Evolutionary conservation across 352 stramenopile genomes (phyloP).

Genomic region (Pythium aquatile): DNA sequence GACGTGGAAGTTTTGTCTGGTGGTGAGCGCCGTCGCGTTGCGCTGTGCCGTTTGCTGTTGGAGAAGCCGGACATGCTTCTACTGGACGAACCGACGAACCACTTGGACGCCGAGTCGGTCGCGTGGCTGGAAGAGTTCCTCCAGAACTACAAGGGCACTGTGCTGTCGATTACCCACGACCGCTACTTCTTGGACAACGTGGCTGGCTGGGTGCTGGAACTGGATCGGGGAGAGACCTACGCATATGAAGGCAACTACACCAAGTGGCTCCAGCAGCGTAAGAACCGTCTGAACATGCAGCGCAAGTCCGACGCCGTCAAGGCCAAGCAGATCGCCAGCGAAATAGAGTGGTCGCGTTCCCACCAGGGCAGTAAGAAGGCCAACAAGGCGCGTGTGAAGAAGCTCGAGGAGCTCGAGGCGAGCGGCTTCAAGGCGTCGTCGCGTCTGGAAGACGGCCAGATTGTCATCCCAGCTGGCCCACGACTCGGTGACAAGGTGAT

Average conservation of each 20-base stretch:
- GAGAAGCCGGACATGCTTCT: constrained; percentile 96
- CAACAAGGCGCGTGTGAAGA: constrained; percentile 92
- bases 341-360: constrained; percentile 94
- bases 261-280: constrained; percentile 95
- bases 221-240: constrained; percentile 96
- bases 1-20: constrained; percentile 83
- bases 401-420: constrained; percentile 91
- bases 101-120: constrained; percentile 97
- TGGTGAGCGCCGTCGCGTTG: constrained; percentile 95
- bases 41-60: constrained; percentile 93
- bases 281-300: constrained; percentile 93
- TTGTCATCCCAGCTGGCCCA: constrained; percentile 91
- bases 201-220: constrained; percentile 96
- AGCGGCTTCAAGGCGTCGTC: constrained; percentile 48
- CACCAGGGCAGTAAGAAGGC: constrained; percentile 83
- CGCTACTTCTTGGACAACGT: constrained; percentile 99
- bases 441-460: constrained; percentile 80
- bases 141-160: constrained; percentile 93
- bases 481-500: constrained; percentile 93
- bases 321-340: constrained; percentile 89
- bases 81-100: constrained; percentile 98
- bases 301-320: constrained; percentile 90
- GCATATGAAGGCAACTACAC: constrained; percentile 99
- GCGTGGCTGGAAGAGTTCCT: constrained; percentile 98
- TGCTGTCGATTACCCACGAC: constrained; percentile 98